phyloP scores from a whole-genome alignment of 2,329 filamentous ascomycete genomes.

The Furcasterigmium furcatum region DNA sequence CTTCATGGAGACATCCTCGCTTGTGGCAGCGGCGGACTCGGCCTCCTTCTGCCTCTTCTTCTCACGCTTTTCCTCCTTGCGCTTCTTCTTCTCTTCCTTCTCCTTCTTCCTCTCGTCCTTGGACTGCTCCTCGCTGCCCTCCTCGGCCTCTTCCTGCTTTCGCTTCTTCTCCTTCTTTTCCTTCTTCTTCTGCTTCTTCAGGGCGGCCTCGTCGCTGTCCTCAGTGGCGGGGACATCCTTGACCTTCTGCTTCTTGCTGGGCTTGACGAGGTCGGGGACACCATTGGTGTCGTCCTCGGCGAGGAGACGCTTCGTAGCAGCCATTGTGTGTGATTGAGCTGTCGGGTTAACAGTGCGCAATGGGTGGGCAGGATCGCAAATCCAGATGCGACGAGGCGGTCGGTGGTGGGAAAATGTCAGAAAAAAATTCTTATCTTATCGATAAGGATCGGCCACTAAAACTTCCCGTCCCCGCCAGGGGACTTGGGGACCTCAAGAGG shows the following conservation, averaged over 20 bases:
- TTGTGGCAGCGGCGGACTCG: constrained; percentile 8
- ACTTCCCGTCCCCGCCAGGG: too few relatives aligned
- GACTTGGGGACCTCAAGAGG: too few relatives aligned
- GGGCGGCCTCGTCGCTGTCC: constrained; percentile 7
- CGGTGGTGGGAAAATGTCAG: not conserved
- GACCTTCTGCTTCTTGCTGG: constrained; percentile 37
- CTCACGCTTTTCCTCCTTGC: constrained; percentile 20
- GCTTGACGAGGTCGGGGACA: constrained; percentile 19
- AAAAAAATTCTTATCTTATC: constrained; percentile 3
- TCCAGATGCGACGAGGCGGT: not conserved
- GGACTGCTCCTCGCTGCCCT: constrained; percentile 13
- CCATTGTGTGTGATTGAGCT: constrained; percentile 21
- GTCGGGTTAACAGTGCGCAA: not conserved
- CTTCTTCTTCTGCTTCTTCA: constrained; percentile 41
- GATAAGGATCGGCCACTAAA: not conserved
- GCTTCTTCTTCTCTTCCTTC: constrained; percentile 15
- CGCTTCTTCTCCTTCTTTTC: constrained; percentile 34
- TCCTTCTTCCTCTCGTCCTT: constrained; percentile 27
- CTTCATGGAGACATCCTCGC: constrained; percentile 1
- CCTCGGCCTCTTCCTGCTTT: constrained; percentile 12
- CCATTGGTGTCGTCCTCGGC: constrained; percentile 27
- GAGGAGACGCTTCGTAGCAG: constrained; percentile 35
- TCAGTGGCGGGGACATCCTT: constrained; percentile 18
- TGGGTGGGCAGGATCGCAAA: not conserved
- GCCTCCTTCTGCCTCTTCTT: constrained; percentile 19